Evolutionary conservation across 2,329 filamentous ascomycete genomes (phyloP).

Genomic region (Massarina eburnea): DNA sequence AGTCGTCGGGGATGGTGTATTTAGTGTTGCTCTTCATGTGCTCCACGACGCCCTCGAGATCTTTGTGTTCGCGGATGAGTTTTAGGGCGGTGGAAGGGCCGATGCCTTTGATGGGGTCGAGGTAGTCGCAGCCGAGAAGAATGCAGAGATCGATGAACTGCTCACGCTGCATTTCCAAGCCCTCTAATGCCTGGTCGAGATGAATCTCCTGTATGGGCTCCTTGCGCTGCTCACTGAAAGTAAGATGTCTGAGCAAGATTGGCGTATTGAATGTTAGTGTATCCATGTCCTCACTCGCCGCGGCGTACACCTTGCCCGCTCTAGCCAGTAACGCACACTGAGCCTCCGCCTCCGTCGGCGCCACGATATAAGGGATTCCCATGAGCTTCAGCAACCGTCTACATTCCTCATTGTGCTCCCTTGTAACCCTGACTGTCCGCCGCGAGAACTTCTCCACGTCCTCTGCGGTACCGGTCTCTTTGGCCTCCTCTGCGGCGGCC

Average conservation of each 20-base stretch:
- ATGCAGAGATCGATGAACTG: constrained; percentile 99
- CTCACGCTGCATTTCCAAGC: constrained; percentile 81
- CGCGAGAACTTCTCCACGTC: constrained; percentile 98
- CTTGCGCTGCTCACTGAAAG: constrained; percentile 95
- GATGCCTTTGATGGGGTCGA: constrained; percentile 93
- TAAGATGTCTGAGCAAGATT: constrained; percentile 87
- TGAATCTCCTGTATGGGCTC: constrained; percentile 97
- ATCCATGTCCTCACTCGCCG: constrained; percentile 98
- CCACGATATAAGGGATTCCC: constrained; percentile 93
- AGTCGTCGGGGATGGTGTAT: constrained; percentile 88
- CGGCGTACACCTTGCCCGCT: constrained; percentile 93
- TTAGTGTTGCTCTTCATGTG: constrained; percentile 77
- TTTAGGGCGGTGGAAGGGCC: constrained; percentile 90
- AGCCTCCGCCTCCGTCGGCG: constrained; percentile 94
- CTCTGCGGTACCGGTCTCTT: constrained; percentile 93
- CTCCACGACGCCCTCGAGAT: constrained; percentile 83
- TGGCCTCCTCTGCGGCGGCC: constrained; percentile 89
- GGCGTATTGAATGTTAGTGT: constrained; percentile 94
- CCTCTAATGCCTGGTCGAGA: constrained; percentile 81
- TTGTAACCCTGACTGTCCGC: constrained; percentile 89
- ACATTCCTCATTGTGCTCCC: constrained; percentile 95
- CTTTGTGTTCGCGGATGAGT: constrained; percentile 88
- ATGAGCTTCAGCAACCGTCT: constrained; percentile 88
- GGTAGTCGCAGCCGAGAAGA: constrained; percentile 93
- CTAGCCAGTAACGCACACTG: constrained; percentile 89